These are phyloP conservation scores for Claviceps fusiformis DNA, from an alignment of 2,329 filamentous ascomycete genomes.

Conservation along the genomic window DNA sequence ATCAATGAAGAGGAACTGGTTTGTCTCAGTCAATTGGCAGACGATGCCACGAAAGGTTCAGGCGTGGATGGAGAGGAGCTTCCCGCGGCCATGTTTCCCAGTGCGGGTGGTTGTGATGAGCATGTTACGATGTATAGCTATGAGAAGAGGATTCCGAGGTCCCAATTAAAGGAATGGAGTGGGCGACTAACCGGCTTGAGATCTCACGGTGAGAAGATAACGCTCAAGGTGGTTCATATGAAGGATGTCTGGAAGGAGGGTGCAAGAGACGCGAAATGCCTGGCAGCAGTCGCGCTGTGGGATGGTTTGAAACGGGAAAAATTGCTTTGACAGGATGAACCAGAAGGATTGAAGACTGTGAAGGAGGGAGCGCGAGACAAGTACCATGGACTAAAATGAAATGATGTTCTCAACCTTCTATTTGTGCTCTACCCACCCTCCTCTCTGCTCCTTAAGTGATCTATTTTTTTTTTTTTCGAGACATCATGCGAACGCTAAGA, in stretches of 20 bases:
- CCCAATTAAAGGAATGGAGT: slow-evolving; percentile 38
- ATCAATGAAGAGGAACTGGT: slow-evolving; percentile 34
- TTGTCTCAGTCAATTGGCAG: slow-evolving; percentile 38
- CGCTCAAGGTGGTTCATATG: slow-evolving; percentile 43
- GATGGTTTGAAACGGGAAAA: slow-evolving; percentile 38
- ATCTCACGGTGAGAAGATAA: slow-evolving; percentile 47
- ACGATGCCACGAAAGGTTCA: slow-evolving; percentile 11
- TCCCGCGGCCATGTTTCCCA: slow-evolving; percentile 40
- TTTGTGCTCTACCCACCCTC: background rate
- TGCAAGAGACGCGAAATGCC: slow-evolving; percentile 44
- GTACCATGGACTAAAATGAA: no score
- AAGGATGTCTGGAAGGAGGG: slow-evolving; percentile 44
- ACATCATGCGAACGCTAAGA: background rate
- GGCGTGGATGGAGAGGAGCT: slow-evolving; percentile 19
- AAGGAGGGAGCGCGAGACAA: no score
- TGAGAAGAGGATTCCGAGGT: slow-evolving; percentile 36
- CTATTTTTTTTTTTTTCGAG: background rate
- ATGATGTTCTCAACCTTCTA: background rate
- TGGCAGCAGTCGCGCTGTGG: slow-evolving; percentile 45
- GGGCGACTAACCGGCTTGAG: slow-evolving; percentile 45
- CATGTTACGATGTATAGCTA: slow-evolving; percentile 44
- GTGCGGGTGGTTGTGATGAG: slow-evolving; percentile 47
- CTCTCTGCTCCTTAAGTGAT: background rate
- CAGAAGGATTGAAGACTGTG: no score
- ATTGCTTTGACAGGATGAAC: slow-evolving; percentile 17